A percentile compares a stretch with the other conserved stretches of the same genome.
Conservation (phyloP, 2,329 filamentous ascomycete genomes). For the Cladorrhinum sp. region DNA sequence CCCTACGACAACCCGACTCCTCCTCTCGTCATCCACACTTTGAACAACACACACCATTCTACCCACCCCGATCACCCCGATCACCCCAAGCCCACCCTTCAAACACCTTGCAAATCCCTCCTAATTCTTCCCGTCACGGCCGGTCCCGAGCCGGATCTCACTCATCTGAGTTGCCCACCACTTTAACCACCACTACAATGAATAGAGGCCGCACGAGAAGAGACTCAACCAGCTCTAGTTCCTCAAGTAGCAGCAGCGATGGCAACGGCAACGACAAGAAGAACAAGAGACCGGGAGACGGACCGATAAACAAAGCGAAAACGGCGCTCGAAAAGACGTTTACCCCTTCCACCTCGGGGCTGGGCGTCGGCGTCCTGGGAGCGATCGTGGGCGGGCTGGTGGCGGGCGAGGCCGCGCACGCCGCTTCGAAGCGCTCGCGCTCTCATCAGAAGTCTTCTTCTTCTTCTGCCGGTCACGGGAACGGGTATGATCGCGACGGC, state of each 20-base stretch:
- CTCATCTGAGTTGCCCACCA: no score
- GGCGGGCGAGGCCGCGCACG: slow-evolving; percentile 41
- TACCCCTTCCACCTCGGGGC: slow-evolving; percentile 45
- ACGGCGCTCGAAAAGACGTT: slow-evolving; percentile 46
- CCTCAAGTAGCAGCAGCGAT: no score
- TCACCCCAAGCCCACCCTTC: background rate
- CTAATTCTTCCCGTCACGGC: no score
- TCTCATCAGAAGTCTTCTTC: no score
- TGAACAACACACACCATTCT: slow-evolving; percentile 13
- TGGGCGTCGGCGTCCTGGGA: slow-evolving; percentile 51
- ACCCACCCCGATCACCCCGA: slow-evolving; percentile 5
- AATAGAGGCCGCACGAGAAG: no score
- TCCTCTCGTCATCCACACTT: slow-evolving; percentile 4
- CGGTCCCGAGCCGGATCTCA: slow-evolving; percentile 1
- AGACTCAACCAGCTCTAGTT: no score
- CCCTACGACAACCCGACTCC: no score
- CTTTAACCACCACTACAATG: no score
- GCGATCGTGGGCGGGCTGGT: slow-evolving; percentile 54
- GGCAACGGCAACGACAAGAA: no score
- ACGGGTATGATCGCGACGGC: no score
- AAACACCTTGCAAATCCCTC: background rate
- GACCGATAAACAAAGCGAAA: slow-evolving; percentile 41
- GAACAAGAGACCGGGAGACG: slow-evolving; percentile 18
- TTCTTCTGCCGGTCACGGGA: no score
- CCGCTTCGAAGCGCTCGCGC: background rate